Evolutionary conservation across 345 rosid genomes (phyloP).

Genomic region (Microcos paniculata): DNA sequence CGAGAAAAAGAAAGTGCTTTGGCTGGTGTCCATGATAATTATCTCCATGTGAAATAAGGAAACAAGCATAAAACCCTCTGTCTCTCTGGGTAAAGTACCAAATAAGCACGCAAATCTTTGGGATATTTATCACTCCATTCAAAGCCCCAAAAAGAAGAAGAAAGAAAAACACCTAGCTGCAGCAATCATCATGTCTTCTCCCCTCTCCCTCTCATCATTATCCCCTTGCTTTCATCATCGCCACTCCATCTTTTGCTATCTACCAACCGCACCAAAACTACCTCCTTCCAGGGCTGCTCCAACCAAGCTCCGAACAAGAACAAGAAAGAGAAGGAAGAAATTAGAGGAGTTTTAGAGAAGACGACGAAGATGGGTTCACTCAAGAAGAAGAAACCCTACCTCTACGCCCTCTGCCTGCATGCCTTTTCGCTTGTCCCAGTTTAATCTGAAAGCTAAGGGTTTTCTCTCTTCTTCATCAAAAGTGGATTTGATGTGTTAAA

Average conservation of each 20-base stretch:
- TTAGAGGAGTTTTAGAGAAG: background rate
- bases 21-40: constrained; percentile 28
- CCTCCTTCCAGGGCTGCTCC: background rate
- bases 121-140: constrained; percentile 25
- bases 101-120: constrained; percentile 32
- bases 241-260: constrained; percentile 28
- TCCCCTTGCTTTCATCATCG: constrained; percentile 32
- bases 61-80: constrained; percentile 1
- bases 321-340: constrained; percentile 18
- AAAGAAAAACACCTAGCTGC: constrained; percentile 3
- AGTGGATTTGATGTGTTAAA: no score
- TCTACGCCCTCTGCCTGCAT: background rate
- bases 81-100: background rate
- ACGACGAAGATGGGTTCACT: constrained; percentile 30
- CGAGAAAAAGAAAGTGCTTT: background rate
- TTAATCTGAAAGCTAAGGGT: constrained; percentile 12
- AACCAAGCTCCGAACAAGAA: constrained; percentile 16
- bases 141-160: background rate
- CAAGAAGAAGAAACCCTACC: constrained; percentile 47
- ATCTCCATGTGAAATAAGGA: constrained; percentile 30
- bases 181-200: constrained; percentile 58
- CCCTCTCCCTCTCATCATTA: constrained; percentile 46
- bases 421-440: background rate
- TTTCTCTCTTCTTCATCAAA: constrained; percentile 12
- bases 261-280: constrained; percentile 30